phyloP scores from a whole-genome alignment of 805 yeast species.

The Pichia occidentalis region DNA sequence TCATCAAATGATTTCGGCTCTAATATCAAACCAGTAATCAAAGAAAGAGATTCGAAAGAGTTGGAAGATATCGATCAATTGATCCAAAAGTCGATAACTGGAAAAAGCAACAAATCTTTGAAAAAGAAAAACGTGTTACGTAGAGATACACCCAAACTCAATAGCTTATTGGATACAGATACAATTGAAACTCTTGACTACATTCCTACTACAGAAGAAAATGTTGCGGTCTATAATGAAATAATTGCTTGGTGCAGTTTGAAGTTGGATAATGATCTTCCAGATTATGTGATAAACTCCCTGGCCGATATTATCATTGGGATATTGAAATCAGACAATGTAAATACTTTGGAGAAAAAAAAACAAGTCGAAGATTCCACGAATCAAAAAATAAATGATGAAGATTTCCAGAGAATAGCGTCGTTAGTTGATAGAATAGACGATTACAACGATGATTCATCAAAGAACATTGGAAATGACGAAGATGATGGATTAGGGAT shows the following conservation, averaged over 20 bases:
- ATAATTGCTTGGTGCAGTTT: constrained; percentile 55
- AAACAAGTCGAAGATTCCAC: constrained; percentile 47
- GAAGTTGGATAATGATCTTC: constrained; percentile 60
- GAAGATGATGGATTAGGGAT: constrained; percentile 33
- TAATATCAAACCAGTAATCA: constrained; percentile 17
- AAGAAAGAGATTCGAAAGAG: constrained; percentile 16
- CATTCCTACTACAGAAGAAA: constrained; percentile 53
- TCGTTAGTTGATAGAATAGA: constrained; percentile 41
- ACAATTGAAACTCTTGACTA: constrained; percentile 49
- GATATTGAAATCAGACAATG: constrained; percentile 41
- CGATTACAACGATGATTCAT: constrained; percentile 35
- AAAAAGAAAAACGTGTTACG: constrained; percentile 10
- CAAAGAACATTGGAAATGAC: constrained; percentile 14
- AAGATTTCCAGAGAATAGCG: constrained; percentile 40
- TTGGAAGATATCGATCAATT: constrained; percentile 14
- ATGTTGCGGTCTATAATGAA: constrained; percentile 44
- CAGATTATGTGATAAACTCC: constrained; percentile 64
- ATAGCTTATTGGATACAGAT: constrained; percentile 28
- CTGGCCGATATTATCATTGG: constrained; percentile 64
- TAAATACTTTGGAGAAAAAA: constrained; percentile 39
- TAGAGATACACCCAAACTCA: no score
- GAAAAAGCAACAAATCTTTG: constrained; percentile 1
- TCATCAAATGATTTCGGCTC: constrained; percentile 61
- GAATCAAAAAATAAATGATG: constrained; percentile 34
- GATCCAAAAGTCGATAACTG: constrained; percentile 3